phyloP scores from a whole-genome alignment of 1,139 yeast genomes.

The Williopsis jadinii region DNA sequence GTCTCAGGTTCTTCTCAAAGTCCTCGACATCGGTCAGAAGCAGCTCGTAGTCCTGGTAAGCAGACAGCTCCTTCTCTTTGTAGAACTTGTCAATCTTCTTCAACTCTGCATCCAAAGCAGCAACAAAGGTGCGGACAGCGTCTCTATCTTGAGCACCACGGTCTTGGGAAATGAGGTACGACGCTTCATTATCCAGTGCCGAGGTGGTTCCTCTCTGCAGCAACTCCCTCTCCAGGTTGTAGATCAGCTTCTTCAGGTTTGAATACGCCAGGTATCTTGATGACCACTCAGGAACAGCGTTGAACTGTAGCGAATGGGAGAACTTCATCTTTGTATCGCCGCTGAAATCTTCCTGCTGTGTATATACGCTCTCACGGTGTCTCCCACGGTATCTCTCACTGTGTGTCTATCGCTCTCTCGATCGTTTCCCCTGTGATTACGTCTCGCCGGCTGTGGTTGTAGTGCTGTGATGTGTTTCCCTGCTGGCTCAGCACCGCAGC shows the following conservation, averaged over 20 bases:
- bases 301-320: conserved; percentile 67
- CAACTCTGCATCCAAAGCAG: conserved; percentile 35
- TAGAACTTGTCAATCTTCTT: conserved; percentile 56
- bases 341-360: no score
- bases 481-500: no score
- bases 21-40: conserved; percentile 21
- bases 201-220: conserved; percentile 23
- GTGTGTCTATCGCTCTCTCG: no score
- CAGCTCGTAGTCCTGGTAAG: conserved; percentile 31
- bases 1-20: conserved; percentile 22
- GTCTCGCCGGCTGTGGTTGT: no score
- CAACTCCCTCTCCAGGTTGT: conserved; percentile 56
- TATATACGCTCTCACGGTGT: no score
- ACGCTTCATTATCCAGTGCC: conserved; percentile 17
- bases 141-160: conserved; percentile 13
- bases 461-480: no score
- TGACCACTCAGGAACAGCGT: conserved; percentile 77
- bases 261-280: conserved; percentile 70
- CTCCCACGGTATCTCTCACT: no score
- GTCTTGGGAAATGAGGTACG: conserved; percentile 19
- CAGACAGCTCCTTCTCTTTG: conserved; percentile 42
- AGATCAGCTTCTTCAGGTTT: conserved; percentile 57
- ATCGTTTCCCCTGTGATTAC: no score
- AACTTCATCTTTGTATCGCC: conserved; percentile 44
- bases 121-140: conserved; percentile 22